Percentiles rank a stretch among this genome's conserved stretches.
Evolutionary conservation across 2,329 filamentous ascomycete species (phyloP).

Genomic region (Aspergillus candidus): DNA sequence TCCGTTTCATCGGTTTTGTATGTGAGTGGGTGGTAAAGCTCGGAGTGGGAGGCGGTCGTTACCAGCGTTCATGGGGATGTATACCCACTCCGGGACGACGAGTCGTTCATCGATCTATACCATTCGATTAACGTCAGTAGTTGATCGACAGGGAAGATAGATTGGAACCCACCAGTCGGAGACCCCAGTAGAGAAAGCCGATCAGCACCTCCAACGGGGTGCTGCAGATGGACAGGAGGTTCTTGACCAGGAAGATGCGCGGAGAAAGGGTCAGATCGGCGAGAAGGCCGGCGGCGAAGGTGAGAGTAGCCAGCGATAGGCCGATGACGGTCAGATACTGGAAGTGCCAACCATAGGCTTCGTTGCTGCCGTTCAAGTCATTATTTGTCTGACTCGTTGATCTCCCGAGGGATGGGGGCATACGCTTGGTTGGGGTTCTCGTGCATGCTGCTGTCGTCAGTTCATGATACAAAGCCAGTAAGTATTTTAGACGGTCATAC

Average conservation of each 20-base stretch:
- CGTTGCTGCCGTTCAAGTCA: too few species aligned
- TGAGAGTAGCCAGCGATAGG: conserved; percentile 49
- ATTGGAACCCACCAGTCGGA: conserved; percentile 41
- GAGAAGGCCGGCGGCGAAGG: conserved; percentile 49
- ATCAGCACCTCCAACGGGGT: conserved; percentile 57
- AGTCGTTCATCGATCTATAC: conserved; percentile 41
- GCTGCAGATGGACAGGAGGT: conserved; percentile 51
- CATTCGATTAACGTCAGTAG: not conserved
- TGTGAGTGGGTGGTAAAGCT: not conserved
- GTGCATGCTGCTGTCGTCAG: conserved; percentile 28
- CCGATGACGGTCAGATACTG: conserved; percentile 61
- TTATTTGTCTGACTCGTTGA: too few species aligned
- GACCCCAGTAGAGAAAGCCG: conserved; percentile 55
- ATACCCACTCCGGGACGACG: conserved; percentile 43
- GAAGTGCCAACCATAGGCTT: conserved; percentile 60
- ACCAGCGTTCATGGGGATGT: conserved; percentile 35
- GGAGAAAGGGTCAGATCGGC: conserved; percentile 51
- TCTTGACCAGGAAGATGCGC: conserved; percentile 52
- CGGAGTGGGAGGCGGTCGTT: conserved; percentile 19
- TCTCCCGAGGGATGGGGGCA: too few species aligned
- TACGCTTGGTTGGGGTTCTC: conserved; percentile 40
- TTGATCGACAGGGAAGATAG: not conserved
- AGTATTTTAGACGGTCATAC: conserved; percentile 22
- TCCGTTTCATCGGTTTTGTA: not conserved
- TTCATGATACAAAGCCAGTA: not conserved